These are phyloP conservation scores for Grifola frondosa DNA, from an alignment of 1,284 basidiomycete genomes.

Conservation along the genomic window DNA sequence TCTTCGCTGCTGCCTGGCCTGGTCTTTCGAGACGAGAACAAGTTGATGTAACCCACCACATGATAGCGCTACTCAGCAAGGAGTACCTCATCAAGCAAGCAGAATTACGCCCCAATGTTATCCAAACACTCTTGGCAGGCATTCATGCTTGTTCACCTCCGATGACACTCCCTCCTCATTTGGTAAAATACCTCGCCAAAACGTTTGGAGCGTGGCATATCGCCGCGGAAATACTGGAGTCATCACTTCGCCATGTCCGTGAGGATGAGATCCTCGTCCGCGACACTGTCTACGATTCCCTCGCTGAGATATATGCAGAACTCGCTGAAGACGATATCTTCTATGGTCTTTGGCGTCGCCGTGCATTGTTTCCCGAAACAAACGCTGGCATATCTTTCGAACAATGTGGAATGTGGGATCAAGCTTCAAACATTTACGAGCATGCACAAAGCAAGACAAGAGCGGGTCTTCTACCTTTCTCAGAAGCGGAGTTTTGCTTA, in stretches of 20 bases:
- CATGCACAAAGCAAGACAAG: slow-evolving; percentile 87
- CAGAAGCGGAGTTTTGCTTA: slow-evolving; percentile 93
- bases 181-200: slow-evolving; percentile 96
- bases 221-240: slow-evolving; percentile 85
- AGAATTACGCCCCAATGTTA: slow-evolving; percentile 90
- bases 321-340: slow-evolving; percentile 97
- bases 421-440: slow-evolving; percentile 90
- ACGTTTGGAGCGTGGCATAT: slow-evolving; percentile 96
- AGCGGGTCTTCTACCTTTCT: slow-evolving; percentile 83
- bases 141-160: slow-evolving; percentile 84
- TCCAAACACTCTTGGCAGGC: slow-evolving; percentile 89
- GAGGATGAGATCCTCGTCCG: slow-evolving; percentile 83
- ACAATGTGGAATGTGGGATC: slow-evolving; percentile 97
- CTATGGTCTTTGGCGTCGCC: slow-evolving; percentile 93
- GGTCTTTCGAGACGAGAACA: slow-evolving; percentile 88
- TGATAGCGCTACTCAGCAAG: slow-evolving; percentile 89
- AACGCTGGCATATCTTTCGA: slow-evolving; percentile 93
- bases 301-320: slow-evolving; percentile 96
- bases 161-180: slow-evolving; percentile 89
- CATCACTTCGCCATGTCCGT: slow-evolving; percentile 69
- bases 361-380: slow-evolving; percentile 87
- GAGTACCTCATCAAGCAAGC: slow-evolving; percentile 92
- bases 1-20: slow-evolving; percentile 90
- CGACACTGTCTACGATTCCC: slow-evolving; percentile 87
- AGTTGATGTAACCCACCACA: slow-evolving; percentile 84